Conservation (phyloP, 352 stramenopile species). For the Globisporangium uncinulatum region DNA sequence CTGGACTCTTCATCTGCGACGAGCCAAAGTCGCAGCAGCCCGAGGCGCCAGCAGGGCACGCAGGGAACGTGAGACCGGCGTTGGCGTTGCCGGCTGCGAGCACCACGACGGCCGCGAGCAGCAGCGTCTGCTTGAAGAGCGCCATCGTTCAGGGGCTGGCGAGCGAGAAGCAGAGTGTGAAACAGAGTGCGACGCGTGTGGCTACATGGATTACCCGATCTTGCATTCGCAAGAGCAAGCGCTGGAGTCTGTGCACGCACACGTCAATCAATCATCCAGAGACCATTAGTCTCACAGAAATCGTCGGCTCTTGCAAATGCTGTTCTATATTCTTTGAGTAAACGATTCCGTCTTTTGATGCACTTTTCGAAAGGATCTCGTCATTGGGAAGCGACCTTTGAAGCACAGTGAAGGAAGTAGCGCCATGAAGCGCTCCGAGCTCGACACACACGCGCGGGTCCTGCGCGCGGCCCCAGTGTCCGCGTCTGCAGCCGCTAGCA, state of each 20-base stretch:
- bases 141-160: not conserved
- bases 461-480: conserved; percentile 8
- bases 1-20: conserved; percentile 50
- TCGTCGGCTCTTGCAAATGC: not conserved
- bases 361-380: not conserved
- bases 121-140: conserved; percentile 7
- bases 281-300: no score
- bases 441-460: conserved; percentile 4
- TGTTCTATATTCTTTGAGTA: not conserved
- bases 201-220: conserved; percentile 26
- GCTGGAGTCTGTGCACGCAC: no score
- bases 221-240: no score
- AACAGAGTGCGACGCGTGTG: conserved; percentile 1
- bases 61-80: conserved; percentile 38
- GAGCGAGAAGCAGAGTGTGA: no score
- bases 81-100: conserved; percentile 9
- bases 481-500: not conserved
- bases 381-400: not conserved
- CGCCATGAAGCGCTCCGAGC: conserved; percentile 5
- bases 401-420: conserved; percentile 1
- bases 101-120: conserved; percentile 18
- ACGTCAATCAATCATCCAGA: no score
- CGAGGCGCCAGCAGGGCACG: conserved; percentile 32
- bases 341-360: not conserved
- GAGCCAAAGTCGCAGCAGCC: conserved; percentile 54